These are phyloP conservation scores for Allium cepa DNA, from an alignment of 106 monocot genomes.

Conservation along the genomic window DNA sequence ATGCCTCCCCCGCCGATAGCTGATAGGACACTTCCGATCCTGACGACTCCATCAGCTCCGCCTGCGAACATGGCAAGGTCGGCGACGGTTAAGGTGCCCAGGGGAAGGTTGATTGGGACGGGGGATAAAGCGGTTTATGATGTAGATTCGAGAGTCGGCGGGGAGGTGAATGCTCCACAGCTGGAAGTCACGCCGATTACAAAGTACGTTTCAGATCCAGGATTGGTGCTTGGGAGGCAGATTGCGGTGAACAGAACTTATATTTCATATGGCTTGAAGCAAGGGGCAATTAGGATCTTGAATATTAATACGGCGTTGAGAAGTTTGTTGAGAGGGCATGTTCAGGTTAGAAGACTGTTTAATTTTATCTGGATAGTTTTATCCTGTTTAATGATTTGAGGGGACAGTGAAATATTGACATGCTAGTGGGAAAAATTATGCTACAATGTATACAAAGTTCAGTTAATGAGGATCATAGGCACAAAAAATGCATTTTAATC, in stretches of 20 bases:
- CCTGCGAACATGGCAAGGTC: constrained; percentile 31
- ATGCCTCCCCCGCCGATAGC: constrained; percentile 43
- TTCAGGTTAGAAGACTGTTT: constrained; percentile 45
- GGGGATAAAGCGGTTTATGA: constrained; percentile 71
- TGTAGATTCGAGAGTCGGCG: constrained; percentile 63
- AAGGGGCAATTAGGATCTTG: constrained; percentile 76
- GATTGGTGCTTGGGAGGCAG: constrained; percentile 89
- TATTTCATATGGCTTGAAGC: constrained; percentile 88
- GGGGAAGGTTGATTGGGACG: constrained; percentile 44
- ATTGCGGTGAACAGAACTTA: constrained; percentile 91
- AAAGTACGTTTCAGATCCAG: constrained; percentile 86
- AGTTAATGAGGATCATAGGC: too few relatives aligned
- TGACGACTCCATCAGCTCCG: constrained; percentile 37
- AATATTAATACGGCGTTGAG: constrained; percentile 90
- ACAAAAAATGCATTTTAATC: too few relatives aligned
- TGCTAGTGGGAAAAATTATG: too few relatives aligned
- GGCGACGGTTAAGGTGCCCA: constrained; percentile 66
- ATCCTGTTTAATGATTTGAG: too few relatives aligned
- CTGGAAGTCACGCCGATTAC: constrained; percentile 98
- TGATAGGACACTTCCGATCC: constrained; percentile 17
- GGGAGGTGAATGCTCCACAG: constrained; percentile 71
- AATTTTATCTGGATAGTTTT: background rate
- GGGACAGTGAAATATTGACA: too few relatives aligned
- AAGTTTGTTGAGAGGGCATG: constrained; percentile 78
- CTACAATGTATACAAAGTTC: too few relatives aligned